These are phyloP conservation scores for Calonectria ilicicola DNA, from an alignment of 2,329 filamentous ascomycete species.

Conservation along the genomic window DNA sequence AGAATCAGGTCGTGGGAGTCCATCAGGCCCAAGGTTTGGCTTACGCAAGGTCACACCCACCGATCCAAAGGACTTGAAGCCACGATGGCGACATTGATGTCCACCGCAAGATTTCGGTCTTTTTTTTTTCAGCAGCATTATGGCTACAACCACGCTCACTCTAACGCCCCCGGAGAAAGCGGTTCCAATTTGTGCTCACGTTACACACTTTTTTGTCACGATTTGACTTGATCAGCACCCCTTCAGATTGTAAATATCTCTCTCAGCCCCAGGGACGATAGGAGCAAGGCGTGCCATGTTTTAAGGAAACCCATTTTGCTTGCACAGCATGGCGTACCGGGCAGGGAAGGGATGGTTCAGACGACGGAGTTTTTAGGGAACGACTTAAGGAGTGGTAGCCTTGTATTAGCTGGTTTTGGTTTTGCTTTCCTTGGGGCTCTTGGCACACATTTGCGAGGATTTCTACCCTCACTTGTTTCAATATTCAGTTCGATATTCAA, in stretches of 20 bases:
- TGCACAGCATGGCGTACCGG: constrained; percentile 44
- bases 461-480: constrained; percentile 21
- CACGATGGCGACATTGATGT: constrained; percentile 59
- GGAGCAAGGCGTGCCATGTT: constrained; percentile 39
- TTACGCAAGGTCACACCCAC: constrained; percentile 43
- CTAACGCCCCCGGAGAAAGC: constrained; percentile 26
- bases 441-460: constrained; percentile 24
- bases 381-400: constrained; percentile 26
- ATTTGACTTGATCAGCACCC: constrained; percentile 32
- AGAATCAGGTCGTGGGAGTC: constrained; percentile 60
- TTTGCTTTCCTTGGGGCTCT: constrained; percentile 32
- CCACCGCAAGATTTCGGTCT: background rate
- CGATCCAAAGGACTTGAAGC: constrained; percentile 57
- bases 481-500: constrained; percentile 26
- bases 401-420: constrained; percentile 22
- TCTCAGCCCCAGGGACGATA: constrained; percentile 15
- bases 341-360: constrained; percentile 31
- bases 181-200: constrained; percentile 28
- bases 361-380: constrained; percentile 40
- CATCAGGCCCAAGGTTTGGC: constrained; percentile 57
- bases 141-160: constrained; percentile 24
- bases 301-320: constrained; percentile 35
- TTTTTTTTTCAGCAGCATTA: constrained; percentile 5
- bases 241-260: constrained; percentile 22
- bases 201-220: constrained; percentile 37